Percentiles rank a stretch among this genome's conserved stretches.
Conservation (phyloP, 331 rosid genomes). For the Quercus lobata region DNA sequence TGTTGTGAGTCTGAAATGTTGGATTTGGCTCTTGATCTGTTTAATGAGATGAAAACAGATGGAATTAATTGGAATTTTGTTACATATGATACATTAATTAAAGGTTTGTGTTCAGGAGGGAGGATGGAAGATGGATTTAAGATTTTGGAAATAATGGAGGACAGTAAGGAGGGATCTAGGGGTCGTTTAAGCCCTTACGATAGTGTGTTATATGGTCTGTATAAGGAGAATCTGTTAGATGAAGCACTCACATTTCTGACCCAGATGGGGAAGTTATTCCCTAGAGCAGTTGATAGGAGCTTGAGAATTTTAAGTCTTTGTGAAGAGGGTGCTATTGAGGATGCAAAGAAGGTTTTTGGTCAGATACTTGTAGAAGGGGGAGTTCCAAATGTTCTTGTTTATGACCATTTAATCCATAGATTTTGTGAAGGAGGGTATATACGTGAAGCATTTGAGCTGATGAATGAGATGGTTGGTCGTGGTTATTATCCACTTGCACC, state of each 20-base stretch:
- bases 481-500: conserved; percentile 51
- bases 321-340: conserved; percentile 40
- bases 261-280: conserved; percentile 54
- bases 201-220: conserved; percentile 66
- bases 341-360: conserved; percentile 54
- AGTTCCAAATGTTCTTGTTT: conserved; percentile 57
- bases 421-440: conserved; percentile 39
- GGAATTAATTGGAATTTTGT: conserved; percentile 56
- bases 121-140: conserved; percentile 51
- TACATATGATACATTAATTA: conserved; percentile 50
- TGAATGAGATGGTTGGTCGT: conserved; percentile 60
- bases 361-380: conserved; percentile 51
- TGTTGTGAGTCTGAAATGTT: conserved; percentile 45
- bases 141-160: conserved; percentile 69
- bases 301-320: conserved; percentile 40
- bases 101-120: conserved; percentile 63
- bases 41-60: conserved; percentile 68
- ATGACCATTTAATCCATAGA: conserved; percentile 43
- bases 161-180: conserved; percentile 41
- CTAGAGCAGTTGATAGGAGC: conserved; percentile 62
- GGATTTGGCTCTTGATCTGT: conserved; percentile 63
- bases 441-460: conserved; percentile 54
- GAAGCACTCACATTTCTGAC: conserved; percentile 54
- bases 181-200: conserved; percentile 65
- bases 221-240: conserved; percentile 39